Evolutionary conservation across 257 asterid species (phyloP), one percentile per base, ranked within the genome.

Genomic region (Henckelia pumila): DNA sequence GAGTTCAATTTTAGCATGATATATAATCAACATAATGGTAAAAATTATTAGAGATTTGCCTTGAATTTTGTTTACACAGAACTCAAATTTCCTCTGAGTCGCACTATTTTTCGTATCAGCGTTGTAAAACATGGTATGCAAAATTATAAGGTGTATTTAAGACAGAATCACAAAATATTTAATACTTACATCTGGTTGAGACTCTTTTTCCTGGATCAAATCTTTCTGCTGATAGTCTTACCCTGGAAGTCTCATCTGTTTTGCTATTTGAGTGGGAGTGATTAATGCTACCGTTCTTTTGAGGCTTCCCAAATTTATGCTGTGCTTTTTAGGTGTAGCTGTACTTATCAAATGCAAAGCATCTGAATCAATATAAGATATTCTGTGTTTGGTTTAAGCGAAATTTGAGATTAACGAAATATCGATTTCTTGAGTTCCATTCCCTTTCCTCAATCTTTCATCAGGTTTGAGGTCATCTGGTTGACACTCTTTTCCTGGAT

Each of bases 211-310:
- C 37, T 59, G 11, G 35, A 59, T 69, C 59, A 49, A 33, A 57
- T 23, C 68, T 26, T 63, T 70, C 23, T 44, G 72, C 57, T 49
- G 68, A 55, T 58, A 53, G 63, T 20, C 62, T 68, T 53, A 40
- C 20, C 23, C 59, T 50, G 24, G 53, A n/a, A 67, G 33, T 60
- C n/a, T 56, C 6, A 40, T 0, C 52, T 73, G n/a, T 37, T 56
- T 50, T 30, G 52, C 52, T 55, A 17, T 30, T 40, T 64, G 53
- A 50, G 29, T 53, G 49, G 71, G 61, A 21, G 29, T 53, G 65
- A 20, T 58, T 7, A 16, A 8, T 30, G 5, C 20, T 37, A 35
- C 9, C 11, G 16, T 44, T 49, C 56, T 16, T 37, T 28, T 28
- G 64, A 24, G 21, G n/a, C n/a, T n/a, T n/a, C n/a, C n/a, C n/a